Evolutionary conservation across 768 basidiomycete species (phyloP), one percentile per base, ranked within the genome.

Genomic region (button mushroom (Agaricus bisporus)): DNA sequence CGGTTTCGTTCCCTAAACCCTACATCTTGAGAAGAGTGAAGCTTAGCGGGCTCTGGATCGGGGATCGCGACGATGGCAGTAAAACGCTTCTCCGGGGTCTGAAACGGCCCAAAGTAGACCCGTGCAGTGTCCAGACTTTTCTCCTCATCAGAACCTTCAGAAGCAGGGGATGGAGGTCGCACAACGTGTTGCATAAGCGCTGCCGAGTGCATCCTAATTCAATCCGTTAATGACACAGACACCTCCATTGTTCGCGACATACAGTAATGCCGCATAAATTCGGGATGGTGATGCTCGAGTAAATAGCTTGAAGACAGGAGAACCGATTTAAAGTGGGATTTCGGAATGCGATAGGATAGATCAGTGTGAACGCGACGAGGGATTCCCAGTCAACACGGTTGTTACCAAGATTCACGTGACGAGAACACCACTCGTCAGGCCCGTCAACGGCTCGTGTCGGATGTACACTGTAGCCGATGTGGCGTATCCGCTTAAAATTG

Each of bases 1-100:
- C 26, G 17, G 28, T 9, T n/a, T 39, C 25, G 53, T 41, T 2
- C 14, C 10, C 18, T 41, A 11, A 6, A 18, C 14, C 20, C 32
- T 32, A 15, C 22, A 17, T 52, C 42, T 12, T n/a, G 59, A 41
- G 52, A 59, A 42, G 57, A 54, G 51, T 57, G 63, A 42, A 64
- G 63, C 41, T 61, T 64, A 54, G 45, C 38, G 39, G 28, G 22
- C 4, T 22, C 22, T 28, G 22, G 55, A 51, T 42, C 46, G 46
- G 58, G 48, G 17, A 52, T 56, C 58, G n/a, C 64, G 59, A 57
- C 63, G 61, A 69, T 60, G 39, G 72, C 63, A 20, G 68, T 61
- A 56, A 75, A 73, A 51, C 68, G 70, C 58, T 78, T 78, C 66
- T 81, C 80, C 35, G 79, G 79, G 5, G 82, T 78, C 54, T 68